phyloP scores from a whole-genome alignment of 2,329 filamentous ascomycete genomes.

The Coniella lustricola region DNA sequence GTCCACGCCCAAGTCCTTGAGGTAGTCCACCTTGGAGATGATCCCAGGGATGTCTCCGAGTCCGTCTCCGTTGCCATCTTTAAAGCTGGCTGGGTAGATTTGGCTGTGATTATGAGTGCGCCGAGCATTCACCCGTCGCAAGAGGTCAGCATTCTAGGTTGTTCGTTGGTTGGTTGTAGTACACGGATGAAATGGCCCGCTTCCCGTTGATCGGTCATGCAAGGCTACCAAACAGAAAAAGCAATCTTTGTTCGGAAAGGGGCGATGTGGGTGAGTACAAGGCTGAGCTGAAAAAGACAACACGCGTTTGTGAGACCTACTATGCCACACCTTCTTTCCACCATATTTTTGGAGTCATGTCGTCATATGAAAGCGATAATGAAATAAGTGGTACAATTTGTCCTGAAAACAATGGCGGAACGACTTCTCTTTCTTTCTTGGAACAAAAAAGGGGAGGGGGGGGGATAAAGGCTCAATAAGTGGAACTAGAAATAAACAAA shows the following conservation, averaged over 20 bases:
- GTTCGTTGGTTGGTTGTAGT: too few species aligned
- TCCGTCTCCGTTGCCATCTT: constrained; percentile 47
- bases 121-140: neutral
- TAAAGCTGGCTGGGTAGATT: constrained; percentile 50
- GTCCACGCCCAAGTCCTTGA: constrained; percentile 42
- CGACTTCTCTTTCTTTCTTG: too few species aligned
- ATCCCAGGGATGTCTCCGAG: constrained; percentile 47
- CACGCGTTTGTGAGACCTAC: neutral
- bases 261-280: too few species aligned
- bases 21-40: constrained; percentile 45
- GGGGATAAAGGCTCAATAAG: too few species aligned
- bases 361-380: neutral
- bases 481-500: neutral
- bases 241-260: too few species aligned
- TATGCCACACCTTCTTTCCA: constrained; percentile 17
- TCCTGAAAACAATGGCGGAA: too few species aligned
- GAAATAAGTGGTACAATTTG: too few species aligned
- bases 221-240: too few species aligned
- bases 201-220: too few species aligned
- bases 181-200: too few species aligned
- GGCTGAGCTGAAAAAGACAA: too few species aligned
- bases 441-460: too few species aligned
- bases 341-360: constrained; percentile 10
- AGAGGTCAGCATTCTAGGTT: neutral
- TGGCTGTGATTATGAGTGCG: constrained; percentile 32